Conservation (phyloP, 768 basidiomycete genomes). For the Tricholoma sp. region DNA sequence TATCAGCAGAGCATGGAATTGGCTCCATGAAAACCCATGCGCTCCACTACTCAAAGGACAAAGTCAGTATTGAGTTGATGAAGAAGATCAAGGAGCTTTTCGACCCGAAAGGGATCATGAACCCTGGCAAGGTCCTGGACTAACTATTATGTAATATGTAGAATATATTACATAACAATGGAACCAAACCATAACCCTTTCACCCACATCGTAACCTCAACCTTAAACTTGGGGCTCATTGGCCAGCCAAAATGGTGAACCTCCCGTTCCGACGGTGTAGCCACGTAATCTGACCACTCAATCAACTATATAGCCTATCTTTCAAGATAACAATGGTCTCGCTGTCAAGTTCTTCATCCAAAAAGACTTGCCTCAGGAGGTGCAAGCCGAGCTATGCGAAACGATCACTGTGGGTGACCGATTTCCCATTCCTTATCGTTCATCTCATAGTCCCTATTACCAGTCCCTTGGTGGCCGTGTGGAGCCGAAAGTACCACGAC, state of each 20-base stretch:
- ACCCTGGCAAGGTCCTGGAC: constrained; percentile 79
- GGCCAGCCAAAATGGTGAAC: constrained; percentile 11
- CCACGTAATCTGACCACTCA: background rate
- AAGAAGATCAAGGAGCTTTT: constrained; percentile 83
- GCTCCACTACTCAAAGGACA: constrained; percentile 80
- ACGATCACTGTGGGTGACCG: constrained; percentile 54
- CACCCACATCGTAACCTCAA: constrained; percentile 33
- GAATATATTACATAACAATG: constrained; percentile 9
- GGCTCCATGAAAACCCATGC: constrained; percentile 94
- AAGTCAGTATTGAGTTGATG: constrained; percentile 83
- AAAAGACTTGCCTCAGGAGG: constrained; percentile 65
- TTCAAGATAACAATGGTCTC: constrained; percentile 62
- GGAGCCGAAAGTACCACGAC: constrained; percentile 72
- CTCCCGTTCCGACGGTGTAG: background rate
- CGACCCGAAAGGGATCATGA: constrained; percentile 90
- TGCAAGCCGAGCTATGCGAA: constrained; percentile 69
- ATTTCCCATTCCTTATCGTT: background rate
- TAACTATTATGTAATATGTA: constrained; percentile 13
- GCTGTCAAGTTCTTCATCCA: constrained; percentile 83
- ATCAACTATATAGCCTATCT: constrained; percentile 48
- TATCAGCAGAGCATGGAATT: constrained; percentile 96
- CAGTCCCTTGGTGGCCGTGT: constrained; percentile 74
- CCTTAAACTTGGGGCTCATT: constrained; percentile 44
- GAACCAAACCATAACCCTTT: constrained; percentile 32
- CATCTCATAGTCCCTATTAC: constrained; percentile 4